Evolutionary conservation across 176 grass and related monocot species (phyloP), one percentile per base, ranked within the genome.

Genomic region (Dendrocalamus sinicus): DNA sequence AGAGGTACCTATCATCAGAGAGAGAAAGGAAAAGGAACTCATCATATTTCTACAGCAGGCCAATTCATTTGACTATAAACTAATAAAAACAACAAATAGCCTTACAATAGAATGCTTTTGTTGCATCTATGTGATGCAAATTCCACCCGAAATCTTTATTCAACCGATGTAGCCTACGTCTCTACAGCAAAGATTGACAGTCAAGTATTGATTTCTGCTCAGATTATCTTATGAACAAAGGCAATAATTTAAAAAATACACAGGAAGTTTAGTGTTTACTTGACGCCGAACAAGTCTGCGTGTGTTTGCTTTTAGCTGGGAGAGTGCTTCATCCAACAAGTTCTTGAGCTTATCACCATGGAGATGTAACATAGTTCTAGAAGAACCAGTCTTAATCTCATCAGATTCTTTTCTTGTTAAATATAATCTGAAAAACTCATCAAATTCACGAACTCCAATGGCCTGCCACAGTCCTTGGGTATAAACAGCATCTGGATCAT

Each of bases 401-500:
- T 62, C 16, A 15, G 45, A 35, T 75, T 89, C 82, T 82, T 87
- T 78, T 72, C 67, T 89, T 41, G 86, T 63, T 26, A 70, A 76
- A 86, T 92, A 92, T 70, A 66, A 68, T 70, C 60, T 91, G 84
- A 96, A 96, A 61, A 94, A 91, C 58, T 86, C 89, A 48, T 96
- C 88, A 84, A 99, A 96, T 86, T 99, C 93, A 85, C 90, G 92
- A 80, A 99, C 93, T 26, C 93, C 96, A 87, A 96, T 99, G 47
- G 96, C 93, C 86, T 96, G 93, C 55, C 73, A 52, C 32, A 96
- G 68, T 53, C 93, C 96, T 83, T 90, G 82, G 79, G 93, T 98
- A 75, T 96, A 98, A 85, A 88, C 54, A n/a, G 86, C 90, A 75
- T 86, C 76, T 24, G 68, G 83, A 94, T 83, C 84, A 65, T 94